Evolutionary conservation across 1,284 basidiomycete species (phyloP).

Genomic region (Testicularia cyperi): DNA sequence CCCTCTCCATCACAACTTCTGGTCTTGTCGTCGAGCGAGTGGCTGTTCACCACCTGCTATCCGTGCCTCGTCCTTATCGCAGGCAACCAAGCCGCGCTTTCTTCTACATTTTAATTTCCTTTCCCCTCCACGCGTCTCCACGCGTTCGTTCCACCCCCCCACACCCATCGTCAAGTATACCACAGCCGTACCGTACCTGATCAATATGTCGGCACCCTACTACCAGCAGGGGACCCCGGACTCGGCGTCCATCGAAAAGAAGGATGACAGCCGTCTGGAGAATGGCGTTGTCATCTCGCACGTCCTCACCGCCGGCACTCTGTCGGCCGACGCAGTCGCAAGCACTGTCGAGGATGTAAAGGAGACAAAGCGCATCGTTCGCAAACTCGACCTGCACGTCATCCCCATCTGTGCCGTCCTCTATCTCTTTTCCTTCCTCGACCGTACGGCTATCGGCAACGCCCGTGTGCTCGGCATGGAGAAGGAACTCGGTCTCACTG

Average conservation of each 20-base stretch:
- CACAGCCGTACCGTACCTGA: no score
- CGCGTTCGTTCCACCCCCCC: no score
- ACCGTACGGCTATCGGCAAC: conserved; percentile 79
- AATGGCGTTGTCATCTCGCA: conserved; percentile 25
- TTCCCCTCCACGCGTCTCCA: no score
- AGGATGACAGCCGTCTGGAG: conserved; percentile 33
- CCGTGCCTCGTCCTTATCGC: no score
- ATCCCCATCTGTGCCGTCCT: conserved; percentile 63
- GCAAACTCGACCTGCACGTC: conserved; percentile 44
- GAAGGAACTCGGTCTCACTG: conserved; percentile 43
- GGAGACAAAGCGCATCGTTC: conserved; percentile 29
- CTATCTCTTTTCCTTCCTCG: conserved; percentile 73
- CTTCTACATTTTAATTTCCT: no score
- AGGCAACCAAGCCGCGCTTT: no score
- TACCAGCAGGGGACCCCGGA: no score
- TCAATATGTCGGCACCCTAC: no score
- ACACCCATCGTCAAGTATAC: no score
- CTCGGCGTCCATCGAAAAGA: conserved; percentile 40
- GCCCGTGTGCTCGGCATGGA: conserved; percentile 65
- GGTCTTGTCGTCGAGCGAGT: no score
- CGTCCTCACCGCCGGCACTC: conserved; percentile 35
- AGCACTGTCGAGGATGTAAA: conserved; percentile 24
- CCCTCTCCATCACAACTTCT: no score
- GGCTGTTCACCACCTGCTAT: no score
- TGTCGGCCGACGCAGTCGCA: conserved; percentile 24